Conservation (phyloP, 1,284 basidiomycete species). For the Papiliotrema nemorosa region DNA sequence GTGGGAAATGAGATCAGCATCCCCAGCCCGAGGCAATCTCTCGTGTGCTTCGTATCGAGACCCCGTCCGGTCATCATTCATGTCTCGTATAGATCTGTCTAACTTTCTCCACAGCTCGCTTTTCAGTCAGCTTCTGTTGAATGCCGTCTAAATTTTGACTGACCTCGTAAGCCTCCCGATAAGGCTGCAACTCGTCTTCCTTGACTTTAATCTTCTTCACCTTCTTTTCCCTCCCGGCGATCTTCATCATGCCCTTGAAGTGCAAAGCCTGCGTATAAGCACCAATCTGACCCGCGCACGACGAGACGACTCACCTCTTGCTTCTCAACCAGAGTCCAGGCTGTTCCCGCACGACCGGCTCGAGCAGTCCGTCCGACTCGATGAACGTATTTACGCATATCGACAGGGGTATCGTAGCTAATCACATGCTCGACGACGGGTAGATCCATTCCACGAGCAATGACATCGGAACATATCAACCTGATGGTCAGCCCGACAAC, state of each 20-base stretch:
- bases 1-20: background rate
- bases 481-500: constrained; percentile 49
- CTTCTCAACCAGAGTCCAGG: constrained; percentile 93
- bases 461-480: constrained; percentile 89
- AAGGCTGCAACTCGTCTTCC: constrained; percentile 60
- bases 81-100: constrained; percentile 8
- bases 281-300: background rate
- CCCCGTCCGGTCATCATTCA: background rate
- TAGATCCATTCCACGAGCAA: constrained; percentile 95
- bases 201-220: constrained; percentile 70
- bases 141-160: constrained; percentile 12
- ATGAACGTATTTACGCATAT: constrained; percentile 96
- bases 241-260: constrained; percentile 80
- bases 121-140: background rate
- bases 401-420: constrained; percentile 91
- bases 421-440: constrained; percentile 86
- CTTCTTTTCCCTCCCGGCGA: constrained; percentile 66
- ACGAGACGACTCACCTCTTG: constrained; percentile 69
- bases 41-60: no score
- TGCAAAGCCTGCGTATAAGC: constrained; percentile 77
- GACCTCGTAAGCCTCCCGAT: constrained; percentile 62
- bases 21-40: no score
- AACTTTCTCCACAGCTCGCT: constrained; percentile 46
- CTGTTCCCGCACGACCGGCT: constrained; percentile 78
- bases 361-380: constrained; percentile 92